These are phyloP conservation scores for Beta vulgaris DNA, from an alignment of 148 eudicot genomes.

Conservation along the genomic window DNA sequence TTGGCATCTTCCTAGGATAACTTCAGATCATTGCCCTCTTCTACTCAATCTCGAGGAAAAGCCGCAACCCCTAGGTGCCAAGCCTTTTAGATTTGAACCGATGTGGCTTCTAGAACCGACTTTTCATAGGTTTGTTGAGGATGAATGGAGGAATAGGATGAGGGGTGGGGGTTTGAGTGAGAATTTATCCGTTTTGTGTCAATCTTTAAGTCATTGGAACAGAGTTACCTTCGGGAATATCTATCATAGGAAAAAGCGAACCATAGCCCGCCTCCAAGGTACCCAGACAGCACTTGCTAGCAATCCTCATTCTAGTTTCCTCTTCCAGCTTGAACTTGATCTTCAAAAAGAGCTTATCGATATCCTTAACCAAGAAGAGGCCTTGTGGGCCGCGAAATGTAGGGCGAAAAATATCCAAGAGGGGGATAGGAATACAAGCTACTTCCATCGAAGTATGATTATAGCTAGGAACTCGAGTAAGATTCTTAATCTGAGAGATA, in stretches of 20 bases:
- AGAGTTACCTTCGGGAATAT: neutral
- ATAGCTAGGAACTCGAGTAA: neutral
- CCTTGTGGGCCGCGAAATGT: neutral
- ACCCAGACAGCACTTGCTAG: neutral
- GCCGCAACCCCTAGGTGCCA: no score
- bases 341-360: neutral
- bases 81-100: neutral
- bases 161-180: rapidly evolving
- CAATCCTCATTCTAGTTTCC: neutral
- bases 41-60: neutral
- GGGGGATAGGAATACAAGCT: neutral
- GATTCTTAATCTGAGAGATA: neutral
- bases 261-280: neutral
- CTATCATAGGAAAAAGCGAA: neutral
- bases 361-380: neutral
- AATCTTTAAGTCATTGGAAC: neutral
- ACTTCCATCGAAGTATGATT: neutral
- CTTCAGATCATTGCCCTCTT: constrained; percentile 1
- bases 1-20: neutral
- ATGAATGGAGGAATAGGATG: neutral
- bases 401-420: neutral
- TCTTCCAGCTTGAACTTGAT: neutral
- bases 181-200: neutral
- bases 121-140: neutral
- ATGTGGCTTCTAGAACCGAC: neutral